Percentiles rank a stretch among this genome's conserved stretches.
phyloP scores from a whole-genome alignment of 139 green algal species.

The Trebouxia sp. region DNA sequence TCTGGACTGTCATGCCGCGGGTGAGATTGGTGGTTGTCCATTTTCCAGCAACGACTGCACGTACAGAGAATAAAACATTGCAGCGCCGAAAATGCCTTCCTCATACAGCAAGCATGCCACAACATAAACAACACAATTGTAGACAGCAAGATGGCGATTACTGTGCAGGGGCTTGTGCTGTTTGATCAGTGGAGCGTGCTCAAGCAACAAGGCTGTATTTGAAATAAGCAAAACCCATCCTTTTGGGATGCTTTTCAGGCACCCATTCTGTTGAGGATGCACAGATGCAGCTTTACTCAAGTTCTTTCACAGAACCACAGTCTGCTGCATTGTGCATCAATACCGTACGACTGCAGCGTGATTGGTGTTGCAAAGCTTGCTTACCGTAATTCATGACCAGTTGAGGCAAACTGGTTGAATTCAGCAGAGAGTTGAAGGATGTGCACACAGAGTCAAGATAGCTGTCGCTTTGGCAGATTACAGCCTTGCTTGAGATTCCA shows the following conservation, averaged over 20 bases:
- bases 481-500: background rate
- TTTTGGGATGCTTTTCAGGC: no score
- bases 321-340: background rate
- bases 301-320: no score
- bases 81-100: no score
- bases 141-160: background rate
- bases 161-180: background rate
- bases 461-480: background rate
- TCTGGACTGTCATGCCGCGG: background rate
- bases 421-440: background rate
- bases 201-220: background rate
- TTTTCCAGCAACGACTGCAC: constrained; percentile 15
- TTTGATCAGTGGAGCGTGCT: background rate
- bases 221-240: background rate
- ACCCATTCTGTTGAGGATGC: no score
- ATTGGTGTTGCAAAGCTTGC: background rate
- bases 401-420: constrained; percentile 15
- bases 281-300: no score
- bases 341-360: background rate
- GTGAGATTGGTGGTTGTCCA: background rate
- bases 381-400: constrained; percentile 26
- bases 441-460: constrained; percentile 1
- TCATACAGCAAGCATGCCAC: no score
- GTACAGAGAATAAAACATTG: background rate
- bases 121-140: background rate